phyloP scores from a whole-genome alignment of 139 green algal species.

The Chara braunii region DNA sequence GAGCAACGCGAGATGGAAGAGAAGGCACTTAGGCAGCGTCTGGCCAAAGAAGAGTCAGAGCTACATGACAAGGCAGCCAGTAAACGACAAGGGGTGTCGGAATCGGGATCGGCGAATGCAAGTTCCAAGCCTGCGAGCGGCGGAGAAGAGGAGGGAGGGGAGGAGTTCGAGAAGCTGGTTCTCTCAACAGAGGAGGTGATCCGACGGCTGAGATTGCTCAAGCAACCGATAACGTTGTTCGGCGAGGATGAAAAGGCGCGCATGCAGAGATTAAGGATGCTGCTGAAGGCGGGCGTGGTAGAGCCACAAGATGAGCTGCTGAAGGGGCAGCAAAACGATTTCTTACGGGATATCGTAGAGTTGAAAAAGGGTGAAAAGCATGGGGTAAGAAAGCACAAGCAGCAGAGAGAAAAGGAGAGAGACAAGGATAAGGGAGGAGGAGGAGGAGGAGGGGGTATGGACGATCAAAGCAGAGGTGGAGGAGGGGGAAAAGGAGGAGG shows the following conservation, averaged over 20 bases:
- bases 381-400: constrained; percentile 24
- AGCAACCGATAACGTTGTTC: constrained; percentile 86
- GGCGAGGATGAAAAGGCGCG: constrained; percentile 59
- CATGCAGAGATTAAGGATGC: constrained; percentile 8
- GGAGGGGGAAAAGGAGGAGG: constrained; percentile 7
- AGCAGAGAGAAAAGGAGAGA: constrained; percentile 27
- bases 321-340: constrained; percentile 43
- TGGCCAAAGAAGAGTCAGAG: not conserved
- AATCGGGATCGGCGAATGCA: not conserved
- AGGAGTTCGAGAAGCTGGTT: constrained; percentile 9
- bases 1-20: constrained; percentile 13
- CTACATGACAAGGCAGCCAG: not conserved
- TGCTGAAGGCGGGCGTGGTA: constrained; percentile 26
- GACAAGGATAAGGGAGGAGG: constrained; percentile 1
- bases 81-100: not conserved
- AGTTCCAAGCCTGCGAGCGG: not conserved
- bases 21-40: constrained; percentile 11
- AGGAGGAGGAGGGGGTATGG: not conserved
- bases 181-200: constrained; percentile 69
- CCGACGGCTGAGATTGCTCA: constrained; percentile 66
- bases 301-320: constrained; percentile 27
- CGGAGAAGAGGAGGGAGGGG: not conserved
- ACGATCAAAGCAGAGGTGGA: not conserved
- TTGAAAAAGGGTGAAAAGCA: constrained; percentile 23
- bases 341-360: constrained; percentile 25